phyloP scores from a whole-genome alignment of 805 yeast genomes.

The Zygosaccharomyces bailii region DNA sequence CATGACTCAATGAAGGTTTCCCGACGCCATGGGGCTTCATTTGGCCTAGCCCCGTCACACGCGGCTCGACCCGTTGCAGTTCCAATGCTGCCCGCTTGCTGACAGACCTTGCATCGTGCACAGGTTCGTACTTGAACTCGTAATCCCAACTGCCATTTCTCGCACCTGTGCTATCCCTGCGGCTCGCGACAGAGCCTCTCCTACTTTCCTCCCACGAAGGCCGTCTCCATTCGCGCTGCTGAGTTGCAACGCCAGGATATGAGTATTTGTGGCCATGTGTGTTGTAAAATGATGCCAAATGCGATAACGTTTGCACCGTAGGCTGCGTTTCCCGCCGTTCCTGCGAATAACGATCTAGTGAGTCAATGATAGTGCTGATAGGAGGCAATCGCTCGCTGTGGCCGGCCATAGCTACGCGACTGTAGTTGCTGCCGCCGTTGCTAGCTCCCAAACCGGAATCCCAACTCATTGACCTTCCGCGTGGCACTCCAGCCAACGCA shows the following conservation, averaged over 20 bases:
- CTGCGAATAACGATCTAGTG: slow-evolving; percentile 6
- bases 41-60: neutral
- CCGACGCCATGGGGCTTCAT: neutral
- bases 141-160: neutral
- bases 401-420: neutral
- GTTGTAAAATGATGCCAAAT: slow-evolving; percentile 28
- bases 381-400: slow-evolving; percentile 16
- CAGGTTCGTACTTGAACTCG: neutral
- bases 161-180: neutral
- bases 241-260: slow-evolving; percentile 19
- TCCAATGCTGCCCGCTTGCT: neutral
- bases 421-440: slow-evolving; percentile 2
- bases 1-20: neutral
- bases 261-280: slow-evolving; percentile 28
- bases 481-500: neutral
- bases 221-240: slow-evolving; percentile 6
- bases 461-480: slow-evolving; percentile 5
- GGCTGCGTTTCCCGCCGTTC: slow-evolving; percentile 14
- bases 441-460: slow-evolving; percentile 1
- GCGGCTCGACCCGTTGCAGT: neutral
- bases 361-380: slow-evolving; percentile 19
- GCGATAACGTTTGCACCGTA: slow-evolving; percentile 25
- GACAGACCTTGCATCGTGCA: neutral
- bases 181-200: slow-evolving; percentile 1
- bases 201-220: slow-evolving; percentile 7